These are phyloP conservation scores for Ephemerocybe angulata DNA, from an alignment of 768 basidiomycete species.

Conservation along the genomic window DNA sequence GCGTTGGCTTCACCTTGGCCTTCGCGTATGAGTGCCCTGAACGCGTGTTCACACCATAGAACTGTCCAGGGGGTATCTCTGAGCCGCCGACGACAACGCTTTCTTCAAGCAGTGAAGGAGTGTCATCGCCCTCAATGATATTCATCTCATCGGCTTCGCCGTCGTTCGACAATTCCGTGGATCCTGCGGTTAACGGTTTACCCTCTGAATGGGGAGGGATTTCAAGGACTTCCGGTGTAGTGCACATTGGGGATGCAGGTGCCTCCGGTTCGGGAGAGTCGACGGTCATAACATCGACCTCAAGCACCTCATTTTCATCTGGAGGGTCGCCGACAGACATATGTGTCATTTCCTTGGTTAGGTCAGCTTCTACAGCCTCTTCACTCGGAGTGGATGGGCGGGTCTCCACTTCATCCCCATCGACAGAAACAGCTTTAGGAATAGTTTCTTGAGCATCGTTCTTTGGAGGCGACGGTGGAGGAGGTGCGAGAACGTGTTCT, in stretches of 20 bases:
- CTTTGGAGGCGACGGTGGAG: background rate
- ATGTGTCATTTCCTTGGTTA: conserved; percentile 22
- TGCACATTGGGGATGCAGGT: conserved; percentile 1
- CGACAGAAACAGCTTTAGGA: conserved; percentile 3
- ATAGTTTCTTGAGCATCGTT: background rate
- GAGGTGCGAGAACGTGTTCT: conserved; percentile 41
- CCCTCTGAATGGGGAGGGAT: background rate
- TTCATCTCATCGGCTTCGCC: conserved; percentile 4
- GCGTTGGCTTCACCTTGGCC: background rate
- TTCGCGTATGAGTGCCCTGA: conserved; percentile 5
- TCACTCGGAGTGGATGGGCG: conserved; percentile 22
- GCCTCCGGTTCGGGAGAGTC: background rate
- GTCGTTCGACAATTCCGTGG: background rate
- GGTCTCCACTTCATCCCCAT: conserved; percentile 7
- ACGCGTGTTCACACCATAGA: conserved; percentile 1
- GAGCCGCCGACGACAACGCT: background rate
- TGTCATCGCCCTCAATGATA: background rate
- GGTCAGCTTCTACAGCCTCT: conserved; percentile 30
- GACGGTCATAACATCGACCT: background rate
- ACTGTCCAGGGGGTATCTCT: conserved; percentile 1
- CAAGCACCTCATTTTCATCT: background rate
- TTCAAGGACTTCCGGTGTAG: background rate
- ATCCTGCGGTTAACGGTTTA: background rate
- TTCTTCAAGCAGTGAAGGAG: background rate
- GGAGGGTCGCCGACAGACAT: conserved; percentile 10